Conservation (phyloP, 2,329 filamentous ascomycete species). For the Aureobasidium musti region DNA sequence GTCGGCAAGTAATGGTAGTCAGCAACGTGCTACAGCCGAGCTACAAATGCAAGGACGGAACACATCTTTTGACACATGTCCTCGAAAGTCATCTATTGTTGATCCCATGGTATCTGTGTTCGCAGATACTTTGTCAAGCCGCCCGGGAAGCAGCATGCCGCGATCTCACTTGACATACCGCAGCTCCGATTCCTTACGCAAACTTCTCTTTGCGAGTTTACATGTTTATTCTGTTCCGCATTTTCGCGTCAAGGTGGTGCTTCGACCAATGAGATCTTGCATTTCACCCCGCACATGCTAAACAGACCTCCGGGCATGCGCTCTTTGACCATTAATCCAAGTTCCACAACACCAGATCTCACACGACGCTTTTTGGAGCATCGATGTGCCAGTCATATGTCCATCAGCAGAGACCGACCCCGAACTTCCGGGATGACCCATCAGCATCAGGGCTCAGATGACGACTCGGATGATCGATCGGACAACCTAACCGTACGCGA, state of each 20-base stretch:
- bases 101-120: background rate
- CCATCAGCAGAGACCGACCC: background rate
- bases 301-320: background rate
- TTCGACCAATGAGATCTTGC: background rate
- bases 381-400: background rate
- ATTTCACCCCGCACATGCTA: background rate
- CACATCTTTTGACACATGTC: background rate
- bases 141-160: background rate
- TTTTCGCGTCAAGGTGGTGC: background rate
- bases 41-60: constrained; percentile 3
- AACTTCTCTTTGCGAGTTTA: background rate
- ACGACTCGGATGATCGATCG: background rate
- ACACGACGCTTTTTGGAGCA: background rate
- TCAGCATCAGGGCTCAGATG: background rate
- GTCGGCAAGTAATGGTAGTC: background rate
- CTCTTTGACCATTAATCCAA: background rate
- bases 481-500: background rate
- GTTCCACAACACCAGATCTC: background rate
- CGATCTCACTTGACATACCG: background rate
- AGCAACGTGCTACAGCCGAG: background rate
- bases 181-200: background rate
- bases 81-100: background rate
- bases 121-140: background rate
- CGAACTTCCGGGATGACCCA: no score
- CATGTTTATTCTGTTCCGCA: background rate